Base-by-base conservation (phyloP, 2,329 filamentous ascomycete genomes). In the Aspergillaceae sp. region DNA sequence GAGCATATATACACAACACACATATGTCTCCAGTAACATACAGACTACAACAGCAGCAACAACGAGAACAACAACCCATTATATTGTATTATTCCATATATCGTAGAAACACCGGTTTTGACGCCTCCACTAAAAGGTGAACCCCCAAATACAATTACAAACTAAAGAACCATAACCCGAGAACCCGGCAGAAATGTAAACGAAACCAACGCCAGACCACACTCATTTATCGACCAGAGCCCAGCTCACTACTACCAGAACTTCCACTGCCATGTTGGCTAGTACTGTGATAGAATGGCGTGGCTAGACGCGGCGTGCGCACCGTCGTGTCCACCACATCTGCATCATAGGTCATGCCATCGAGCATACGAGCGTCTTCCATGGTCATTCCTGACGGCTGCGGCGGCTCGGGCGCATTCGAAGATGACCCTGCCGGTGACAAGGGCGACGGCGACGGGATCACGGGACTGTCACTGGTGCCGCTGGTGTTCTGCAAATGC, bases 301-400 rank as follows among this genome's bases (percentile, higher is more conserved):
- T 67, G 11, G 73, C 66, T 10, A 77, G 71, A 1, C 80, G 69
- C 1, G 80, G 79, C 0, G 78, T 76, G 26, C 76, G 70, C 43
- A 76, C 75, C 1, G 82, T 83, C 2, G 81, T 85, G 63, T 86
- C 83, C 27, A 85, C 73, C 51, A 83, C 74, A 49, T 80, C 76
- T 36, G 72, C 63, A 33, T 78, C 74, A 56, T 83, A 83, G 2
- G 80, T 78, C 36, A 86, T 74, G 1, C 82, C 83, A 59, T 87
- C 82, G 46, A 85, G 70, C 74, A 83, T 81, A 43, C 78, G 75
- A 11, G 81, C 80, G 57, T 85, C 80, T 29, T 64, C 60, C 2
- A 52, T 52, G 19, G 19, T 19, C 19, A 19, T 19, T 19, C 19
- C 19, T 19, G 19, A 19, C 19, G 19, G 19, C 19, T 19, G 19